Evolutionary conservation across 768 basidiomycete species (phyloP), one percentile per base, ranked within the genome.

Genomic region (Phallus indusiatus): DNA sequence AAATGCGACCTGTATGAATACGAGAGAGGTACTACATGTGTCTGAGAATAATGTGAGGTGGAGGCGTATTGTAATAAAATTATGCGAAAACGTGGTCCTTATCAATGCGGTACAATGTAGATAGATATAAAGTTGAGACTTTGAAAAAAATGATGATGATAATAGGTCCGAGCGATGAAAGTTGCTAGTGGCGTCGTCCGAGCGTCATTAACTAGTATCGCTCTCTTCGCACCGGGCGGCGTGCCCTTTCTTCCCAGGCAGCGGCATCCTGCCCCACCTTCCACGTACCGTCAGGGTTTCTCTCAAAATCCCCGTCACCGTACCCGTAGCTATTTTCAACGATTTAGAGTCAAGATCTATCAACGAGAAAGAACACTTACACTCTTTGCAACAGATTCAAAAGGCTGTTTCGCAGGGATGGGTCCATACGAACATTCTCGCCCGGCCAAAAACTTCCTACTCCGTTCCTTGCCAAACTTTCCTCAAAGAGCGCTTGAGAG

Each of bases 361-460:
- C n/a, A n/a, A 28, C 7, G 42, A n/a, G 42, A 2, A 4, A 10
- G n/a, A 2, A 10, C 21, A 34, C 57, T 21, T 28, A 59, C 46
- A 89, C 80, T 63, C 79, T 67, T 68, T 90, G 76, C 35, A 93
- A 73, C 34, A 93, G 74, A 70, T 76, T 80, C 61, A 92, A 76
- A 47, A 92, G 78, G 24, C 89, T 87, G 62, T 91, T 91, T 47
- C 90, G 81, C 60, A 93, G 73, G 36, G 86, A 88, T 9, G 90
- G 90, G 66, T 93, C 90, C 89, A 93, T 92, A 66, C 90, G 84
- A 54, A 92, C 90, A 59, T 71, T 84, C 69, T 91, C 90, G 55
- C 90, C 90, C 0, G 90, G 90, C 61, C 81, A 81, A 66, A 91
- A 92, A 68, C 85, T 84, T 22, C 90, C 90, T 17, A 93, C 88